Evolutionary conservation across 495 filamentous ascomycete genomes (phyloP), one percentile per base, ranked within the genome.

Genomic region (Patellaria atrata): DNA sequence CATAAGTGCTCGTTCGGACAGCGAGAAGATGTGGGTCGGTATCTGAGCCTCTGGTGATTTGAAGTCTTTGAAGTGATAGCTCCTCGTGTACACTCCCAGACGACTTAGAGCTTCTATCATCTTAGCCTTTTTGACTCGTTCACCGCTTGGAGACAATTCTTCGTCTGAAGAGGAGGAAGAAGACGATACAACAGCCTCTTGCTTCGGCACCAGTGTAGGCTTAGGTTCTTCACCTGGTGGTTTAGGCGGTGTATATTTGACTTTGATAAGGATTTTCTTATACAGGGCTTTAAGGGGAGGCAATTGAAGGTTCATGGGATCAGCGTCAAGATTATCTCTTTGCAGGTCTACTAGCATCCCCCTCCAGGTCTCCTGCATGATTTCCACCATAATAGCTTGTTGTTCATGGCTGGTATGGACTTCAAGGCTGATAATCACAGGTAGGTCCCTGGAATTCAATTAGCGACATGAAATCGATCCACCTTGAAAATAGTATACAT

Each of bases 221-320:
- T 48, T 51, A 17, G 50, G 47, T 7, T 51, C 47, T n/a, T 55
- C 48, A 14, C 52, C 46, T 0, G 41, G 35, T 21, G 43, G 26
- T 15, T 63, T 53, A 0, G 69, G 56, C 20, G 72, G 61, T 2
- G 67, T 65, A 35, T 77, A 76, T 53, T 91, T 91, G 23, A 85
- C 84, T 60, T 96, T 96, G 57, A 96, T 72, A 20, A 96, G 60
- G 41, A 94, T 93, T 58, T 81, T 87, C 16, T 69, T 60, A 27
- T 67, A 65, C 36, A 94, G 53, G 11, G 77, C 67, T 10, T 57
- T 65, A 0, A 82, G 73, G 0, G 67, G 52, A 0, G 87, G 87
- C 6, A 91, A 64, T 11, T 64, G 58, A 2, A 60, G 42, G n/a
- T 58, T 47, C 6, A 41, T 24, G 4, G 67, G 59, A n/a, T n/a